Evolutionary conservation across 148 eudicot genomes (phyloP).

Genomic region (Cornus controversa): DNA sequence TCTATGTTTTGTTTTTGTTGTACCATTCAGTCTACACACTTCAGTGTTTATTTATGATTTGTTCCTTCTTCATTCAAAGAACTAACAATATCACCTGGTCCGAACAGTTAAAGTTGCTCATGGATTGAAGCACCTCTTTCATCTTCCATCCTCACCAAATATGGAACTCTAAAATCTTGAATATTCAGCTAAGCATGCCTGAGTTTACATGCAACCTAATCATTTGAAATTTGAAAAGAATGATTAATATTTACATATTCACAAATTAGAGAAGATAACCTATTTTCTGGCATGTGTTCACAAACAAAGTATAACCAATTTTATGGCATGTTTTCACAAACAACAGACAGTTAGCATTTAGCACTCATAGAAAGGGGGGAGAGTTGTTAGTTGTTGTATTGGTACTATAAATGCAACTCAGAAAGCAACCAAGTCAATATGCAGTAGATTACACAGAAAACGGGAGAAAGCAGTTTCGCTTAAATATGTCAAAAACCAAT

Average conservation of each 20-base stretch:
- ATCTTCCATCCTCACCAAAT: background rate
- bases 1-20: background rate
- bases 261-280: too few relatives aligned
- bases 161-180: background rate
- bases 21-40: too few relatives aligned
- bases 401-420: background rate
- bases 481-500: background rate
- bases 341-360: background rate
- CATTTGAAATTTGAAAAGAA: background rate
- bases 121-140: background rate
- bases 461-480: background rate
- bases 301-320: too few relatives aligned
- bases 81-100: too few relatives aligned
- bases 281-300: background rate
- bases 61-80: too few relatives aligned
- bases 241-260: too few relatives aligned
- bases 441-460: background rate
- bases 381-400: background rate
- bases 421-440: background rate
- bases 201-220: background rate
- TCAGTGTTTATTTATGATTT: too few relatives aligned
- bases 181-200: background rate
- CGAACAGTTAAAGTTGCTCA: too few relatives aligned
- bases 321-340: too few relatives aligned
- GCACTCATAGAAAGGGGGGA: background rate